phyloP scores from a whole-genome alignment of 2,329 filamentous ascomycete genomes.

The Ceratocystis papillata region DNA sequence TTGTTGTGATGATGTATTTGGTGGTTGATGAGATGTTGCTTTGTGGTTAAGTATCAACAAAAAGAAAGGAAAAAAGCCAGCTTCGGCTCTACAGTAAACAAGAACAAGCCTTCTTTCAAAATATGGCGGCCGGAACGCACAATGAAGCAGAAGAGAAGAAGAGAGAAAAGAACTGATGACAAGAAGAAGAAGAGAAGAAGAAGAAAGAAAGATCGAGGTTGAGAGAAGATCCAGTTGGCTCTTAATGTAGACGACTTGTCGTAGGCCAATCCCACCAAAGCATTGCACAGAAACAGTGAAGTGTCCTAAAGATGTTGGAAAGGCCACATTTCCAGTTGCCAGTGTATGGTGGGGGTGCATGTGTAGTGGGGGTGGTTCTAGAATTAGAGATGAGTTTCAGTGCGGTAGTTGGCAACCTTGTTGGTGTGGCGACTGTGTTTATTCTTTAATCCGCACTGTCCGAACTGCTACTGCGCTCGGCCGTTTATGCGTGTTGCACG shows the following conservation, averaged over 20 bases:
- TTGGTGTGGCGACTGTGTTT: background rate
- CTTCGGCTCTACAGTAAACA: slow-evolving; percentile 23
- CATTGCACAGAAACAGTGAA: slow-evolving; percentile 30
- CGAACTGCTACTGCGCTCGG: background rate
- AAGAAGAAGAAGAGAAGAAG: slow-evolving; percentile 25
- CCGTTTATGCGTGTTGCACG: background rate
- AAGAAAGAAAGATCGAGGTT: background rate
- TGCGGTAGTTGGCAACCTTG: background rate
- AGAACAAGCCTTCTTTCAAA: slow-evolving; percentile 5
- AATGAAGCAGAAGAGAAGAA: slow-evolving; percentile 24
- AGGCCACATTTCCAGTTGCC: slow-evolving; percentile 41
- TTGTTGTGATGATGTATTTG: slow-evolving; percentile 10
- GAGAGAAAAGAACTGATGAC: slow-evolving; percentile 26
- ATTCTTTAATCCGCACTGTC: background rate
- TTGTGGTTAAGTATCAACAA: slow-evolving; percentile 20
- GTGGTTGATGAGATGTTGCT: background rate
- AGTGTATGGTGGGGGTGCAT: slow-evolving; percentile 9
- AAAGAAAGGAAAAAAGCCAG: slow-evolving; percentile 25
- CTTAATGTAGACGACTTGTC: slow-evolving; percentile 4
- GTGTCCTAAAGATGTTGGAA: slow-evolving; percentile 26
- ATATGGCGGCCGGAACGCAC: slow-evolving; percentile 20
- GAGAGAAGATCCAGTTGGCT: slow-evolving; percentile 9
- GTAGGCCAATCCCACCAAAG: slow-evolving; percentile 27
- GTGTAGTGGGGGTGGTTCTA: slow-evolving; percentile 14
- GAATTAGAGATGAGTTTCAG: background rate